These are phyloP conservation scores for Apocynum venetum DNA, from an alignment of 257 asterid genomes.

Conservation along the genomic window DNA sequence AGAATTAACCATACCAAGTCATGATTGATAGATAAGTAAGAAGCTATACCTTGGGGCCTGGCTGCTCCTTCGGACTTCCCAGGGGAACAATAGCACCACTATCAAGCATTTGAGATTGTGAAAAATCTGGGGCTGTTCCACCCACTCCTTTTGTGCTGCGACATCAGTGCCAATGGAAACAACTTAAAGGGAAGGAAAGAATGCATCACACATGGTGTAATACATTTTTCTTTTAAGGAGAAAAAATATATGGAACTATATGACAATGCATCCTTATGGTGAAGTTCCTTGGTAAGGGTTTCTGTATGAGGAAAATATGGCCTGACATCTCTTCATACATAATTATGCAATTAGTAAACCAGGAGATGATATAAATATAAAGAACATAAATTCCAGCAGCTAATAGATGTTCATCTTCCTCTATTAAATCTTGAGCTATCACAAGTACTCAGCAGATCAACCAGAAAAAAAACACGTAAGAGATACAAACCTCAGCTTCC, in stretches of 20 bases:
- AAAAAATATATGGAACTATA: not conserved
- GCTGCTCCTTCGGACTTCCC: conserved; percentile 65
- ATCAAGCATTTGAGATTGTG: conserved; percentile 55
- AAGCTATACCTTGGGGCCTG: conserved; percentile 36
- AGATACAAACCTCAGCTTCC: conserved; percentile 71
- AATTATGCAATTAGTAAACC: not conserved
- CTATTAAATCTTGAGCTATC: not conserved
- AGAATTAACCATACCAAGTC: not conserved
- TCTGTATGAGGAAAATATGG: not conserved
- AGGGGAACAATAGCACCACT: conserved; percentile 75
- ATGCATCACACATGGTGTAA: not conserved
- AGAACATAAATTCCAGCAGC: not conserved
- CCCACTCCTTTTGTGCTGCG: conserved; percentile 94
- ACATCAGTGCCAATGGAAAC: not conserved
- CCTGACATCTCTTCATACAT: not conserved
- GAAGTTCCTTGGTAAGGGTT: not conserved
- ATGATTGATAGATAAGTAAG: not conserved
- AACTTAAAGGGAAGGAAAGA: not conserved
- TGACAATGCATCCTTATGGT: not conserved
- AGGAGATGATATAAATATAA: no score
- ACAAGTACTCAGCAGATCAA: not conserved
- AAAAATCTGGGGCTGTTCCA: conserved; percentile 57
- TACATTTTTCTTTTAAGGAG: not conserved
- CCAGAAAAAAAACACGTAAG: not conserved
- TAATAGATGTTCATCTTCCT: not conserved